phyloP scores from a whole-genome alignment of 768 basidiomycete genomes.

The Russula sp. region DNA sequence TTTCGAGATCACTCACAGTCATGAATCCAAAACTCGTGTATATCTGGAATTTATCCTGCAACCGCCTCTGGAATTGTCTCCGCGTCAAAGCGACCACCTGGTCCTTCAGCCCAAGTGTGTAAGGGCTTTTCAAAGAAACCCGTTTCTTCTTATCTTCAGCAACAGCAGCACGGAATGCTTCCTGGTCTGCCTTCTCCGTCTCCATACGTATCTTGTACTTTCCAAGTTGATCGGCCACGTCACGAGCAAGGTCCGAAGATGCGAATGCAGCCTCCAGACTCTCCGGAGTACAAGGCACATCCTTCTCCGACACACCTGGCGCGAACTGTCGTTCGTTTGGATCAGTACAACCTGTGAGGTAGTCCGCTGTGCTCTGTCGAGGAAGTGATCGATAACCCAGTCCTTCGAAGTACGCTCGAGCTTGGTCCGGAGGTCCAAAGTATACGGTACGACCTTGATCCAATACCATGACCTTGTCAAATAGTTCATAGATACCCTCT shows the following conservation, averaged over 20 bases:
- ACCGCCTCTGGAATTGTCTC: conserved; percentile 63
- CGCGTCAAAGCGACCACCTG: conserved; percentile 67
- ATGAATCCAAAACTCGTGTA: conserved; percentile 60
- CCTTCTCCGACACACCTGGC: conserved; percentile 45
- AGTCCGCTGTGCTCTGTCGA: conserved; percentile 86
- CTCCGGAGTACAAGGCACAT: conserved; percentile 62
- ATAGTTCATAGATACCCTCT: conserved; percentile 69
- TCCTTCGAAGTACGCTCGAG: conserved; percentile 69
- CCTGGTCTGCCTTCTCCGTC: conserved; percentile 58
- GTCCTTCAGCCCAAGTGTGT: conserved; percentile 70
- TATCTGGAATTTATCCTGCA: conserved; percentile 76
- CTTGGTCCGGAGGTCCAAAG: conserved; percentile 69
- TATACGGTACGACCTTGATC: conserved; percentile 77
- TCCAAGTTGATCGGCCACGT: conserved; percentile 40
- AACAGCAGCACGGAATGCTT: conserved; percentile 71
- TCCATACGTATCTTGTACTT: conserved; percentile 52
- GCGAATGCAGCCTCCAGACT: conserved; percentile 59
- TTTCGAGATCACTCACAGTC: conserved; percentile 43
- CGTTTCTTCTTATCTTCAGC: conserved; percentile 71
- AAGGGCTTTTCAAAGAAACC: conserved; percentile 73
- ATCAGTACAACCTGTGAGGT: conserved; percentile 78
- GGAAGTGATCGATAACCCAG: conserved; percentile 71
- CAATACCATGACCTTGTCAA: conserved; percentile 86
- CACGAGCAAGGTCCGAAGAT: conserved; percentile 38
- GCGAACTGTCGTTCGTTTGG: conserved; percentile 79